These are phyloP conservation scores for Eucalyptus caleyi DNA, from an alignment of 345 rosid genomes.

Conservation along the genomic window DNA sequence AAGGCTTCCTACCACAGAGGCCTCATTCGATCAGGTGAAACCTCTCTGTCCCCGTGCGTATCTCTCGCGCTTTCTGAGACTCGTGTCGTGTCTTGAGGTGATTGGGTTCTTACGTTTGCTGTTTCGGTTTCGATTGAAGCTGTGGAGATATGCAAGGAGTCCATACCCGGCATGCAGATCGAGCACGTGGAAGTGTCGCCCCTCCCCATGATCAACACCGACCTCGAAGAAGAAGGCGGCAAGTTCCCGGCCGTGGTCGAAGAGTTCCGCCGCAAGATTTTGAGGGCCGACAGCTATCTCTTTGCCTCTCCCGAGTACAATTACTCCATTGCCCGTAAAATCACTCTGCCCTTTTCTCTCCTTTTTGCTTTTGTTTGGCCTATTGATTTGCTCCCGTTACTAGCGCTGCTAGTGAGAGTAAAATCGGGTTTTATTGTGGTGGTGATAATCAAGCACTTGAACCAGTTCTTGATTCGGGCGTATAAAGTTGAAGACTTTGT, in stretches of 20 bases:
- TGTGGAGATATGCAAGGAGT: constrained; percentile 19
- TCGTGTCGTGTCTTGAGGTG: background rate
- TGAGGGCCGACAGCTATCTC: constrained; percentile 47
- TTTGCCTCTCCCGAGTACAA: constrained; percentile 88
- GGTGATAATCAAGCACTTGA: background rate
- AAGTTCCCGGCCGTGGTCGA: constrained; percentile 48
- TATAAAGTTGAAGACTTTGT: background rate
- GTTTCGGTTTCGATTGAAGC: constrained; percentile 15
- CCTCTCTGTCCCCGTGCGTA: background rate
- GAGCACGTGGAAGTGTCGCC: constrained; percentile 46
- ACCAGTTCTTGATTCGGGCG: background rate
- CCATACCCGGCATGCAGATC: constrained; percentile 32
- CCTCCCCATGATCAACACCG: constrained; percentile 62
- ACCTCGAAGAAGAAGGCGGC: constrained; percentile 48
- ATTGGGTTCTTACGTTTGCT: background rate
- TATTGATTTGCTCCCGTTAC: background rate
- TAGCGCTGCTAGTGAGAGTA: background rate
- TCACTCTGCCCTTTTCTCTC: background rate
- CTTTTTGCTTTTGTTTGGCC: background rate
- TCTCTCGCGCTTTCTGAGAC: background rate
- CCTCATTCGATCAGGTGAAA: constrained; percentile 56
- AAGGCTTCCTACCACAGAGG: constrained; percentile 59
- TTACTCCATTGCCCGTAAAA: constrained; percentile 50
- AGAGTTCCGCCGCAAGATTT: constrained; percentile 55
- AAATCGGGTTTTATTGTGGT: background rate